Percentiles rank a stretch among this genome's conserved stretches.
Conservation (phyloP, 2,329 filamentous ascomycete species). For the Xylaria sp. region DNA sequence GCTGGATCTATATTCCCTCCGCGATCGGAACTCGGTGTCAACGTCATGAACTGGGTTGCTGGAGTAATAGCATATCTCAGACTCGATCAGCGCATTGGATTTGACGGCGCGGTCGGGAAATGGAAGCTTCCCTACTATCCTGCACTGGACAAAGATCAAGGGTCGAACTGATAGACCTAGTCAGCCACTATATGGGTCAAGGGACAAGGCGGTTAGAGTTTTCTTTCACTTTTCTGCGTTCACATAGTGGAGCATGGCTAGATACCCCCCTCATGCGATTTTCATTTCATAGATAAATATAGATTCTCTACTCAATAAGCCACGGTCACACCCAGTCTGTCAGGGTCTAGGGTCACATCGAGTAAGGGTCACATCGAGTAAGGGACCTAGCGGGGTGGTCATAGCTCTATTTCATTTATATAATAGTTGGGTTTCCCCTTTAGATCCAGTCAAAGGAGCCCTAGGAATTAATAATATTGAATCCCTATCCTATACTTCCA, state of each 20-base stretch:
- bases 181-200: not conserved
- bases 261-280: not conserved
- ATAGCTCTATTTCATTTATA: too few relatives aligned
- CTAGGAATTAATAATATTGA: too few relatives aligned
- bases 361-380: too few relatives aligned
- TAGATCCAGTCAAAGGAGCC: too few relatives aligned
- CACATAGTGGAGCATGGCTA: not conserved
- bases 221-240: not conserved
- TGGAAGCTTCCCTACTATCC: conserved; percentile 44
- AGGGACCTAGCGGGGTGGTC: too few relatives aligned
- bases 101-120: conserved; percentile 31
- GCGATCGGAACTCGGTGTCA: conserved; percentile 36
- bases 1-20: conserved; percentile 33
- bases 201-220: not conserved
- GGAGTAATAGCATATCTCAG: conserved; percentile 36
- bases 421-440: too few relatives aligned
- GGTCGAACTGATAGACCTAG: not conserved
- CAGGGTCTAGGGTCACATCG: too few relatives aligned
- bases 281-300: not conserved
- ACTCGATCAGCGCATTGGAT: conserved; percentile 37
- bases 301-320: not conserved
- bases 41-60: conserved; percentile 32
- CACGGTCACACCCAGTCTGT: not conserved
- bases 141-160: conserved; percentile 19
- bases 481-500: too few relatives aligned